These are phyloP conservation scores for Nymphaea thermarum DNA, from an alignment of 164 flowering plant genomes.

Conservation along the genomic window DNA sequence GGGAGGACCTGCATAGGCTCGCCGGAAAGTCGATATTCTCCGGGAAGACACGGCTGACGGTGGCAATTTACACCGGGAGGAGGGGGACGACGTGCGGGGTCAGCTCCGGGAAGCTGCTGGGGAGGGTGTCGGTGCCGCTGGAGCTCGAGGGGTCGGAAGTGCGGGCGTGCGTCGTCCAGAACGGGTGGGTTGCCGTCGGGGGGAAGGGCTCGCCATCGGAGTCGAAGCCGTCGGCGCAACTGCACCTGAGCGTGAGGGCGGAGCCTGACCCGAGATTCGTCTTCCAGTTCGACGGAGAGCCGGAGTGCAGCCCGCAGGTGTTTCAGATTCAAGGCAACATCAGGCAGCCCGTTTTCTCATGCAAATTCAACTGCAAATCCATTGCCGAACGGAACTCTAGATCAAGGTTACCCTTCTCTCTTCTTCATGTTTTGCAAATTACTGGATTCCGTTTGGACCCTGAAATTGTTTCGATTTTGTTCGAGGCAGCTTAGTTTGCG, in stretches of 20 bases:
- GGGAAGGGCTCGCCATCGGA: constrained; percentile 12
- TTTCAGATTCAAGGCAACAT: constrained; percentile 66
- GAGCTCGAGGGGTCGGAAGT: constrained; percentile 45
- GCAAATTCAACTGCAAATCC: constrained; percentile 69
- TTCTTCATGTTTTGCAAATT: no score
- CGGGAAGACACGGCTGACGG: constrained; percentile 25
- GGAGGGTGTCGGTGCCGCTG: constrained; percentile 50
- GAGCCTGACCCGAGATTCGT: constrained; percentile 96
- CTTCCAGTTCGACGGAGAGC: constrained; percentile 86
- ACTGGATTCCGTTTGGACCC: no score
- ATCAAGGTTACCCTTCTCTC: constrained; percentile 33
- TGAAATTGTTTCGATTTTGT: no score
- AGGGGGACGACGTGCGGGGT: constrained; percentile 66
- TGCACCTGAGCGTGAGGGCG: constrained; percentile 61
- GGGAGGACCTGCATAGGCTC: constrained; percentile 40
- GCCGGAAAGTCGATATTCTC: constrained; percentile 33
- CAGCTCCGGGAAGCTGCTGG: constrained; percentile 62
- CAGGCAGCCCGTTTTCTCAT: constrained; percentile 86
- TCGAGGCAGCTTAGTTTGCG: no score
- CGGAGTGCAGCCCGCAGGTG: constrained; percentile 89
- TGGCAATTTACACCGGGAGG: constrained; percentile 58
- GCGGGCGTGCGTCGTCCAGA: constrained; percentile 39
- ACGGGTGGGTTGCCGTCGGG: constrained; percentile 71
- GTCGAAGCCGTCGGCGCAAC: constrained; percentile 21
- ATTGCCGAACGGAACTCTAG: constrained; percentile 40